Evolutionary conservation across 805 yeast species (phyloP).

Genomic region (Maudiozyma pseudohumilis): DNA sequence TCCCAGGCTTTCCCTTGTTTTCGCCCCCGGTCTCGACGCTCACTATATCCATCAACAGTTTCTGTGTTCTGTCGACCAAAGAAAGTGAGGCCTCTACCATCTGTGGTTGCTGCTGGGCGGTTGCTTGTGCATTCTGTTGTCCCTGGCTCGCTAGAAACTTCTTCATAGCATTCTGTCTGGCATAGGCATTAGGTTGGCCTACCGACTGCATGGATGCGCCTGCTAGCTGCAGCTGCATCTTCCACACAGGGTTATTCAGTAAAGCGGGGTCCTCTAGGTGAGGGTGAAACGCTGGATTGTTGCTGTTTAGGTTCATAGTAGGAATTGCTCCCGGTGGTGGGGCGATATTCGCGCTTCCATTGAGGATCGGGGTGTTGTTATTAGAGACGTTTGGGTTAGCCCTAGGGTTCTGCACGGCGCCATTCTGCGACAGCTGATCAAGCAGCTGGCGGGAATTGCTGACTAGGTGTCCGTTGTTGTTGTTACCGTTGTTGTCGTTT

Average conservation of each 20-base stretch:
- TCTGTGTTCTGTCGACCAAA: constrained; percentile 27
- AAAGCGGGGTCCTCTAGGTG: constrained; percentile 27
- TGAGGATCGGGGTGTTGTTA: neutral
- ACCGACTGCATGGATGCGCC: constrained; percentile 26
- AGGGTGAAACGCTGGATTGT: constrained; percentile 29
- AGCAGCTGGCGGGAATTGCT: constrained; percentile 23
- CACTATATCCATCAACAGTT: constrained; percentile 26
- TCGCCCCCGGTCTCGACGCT: constrained; percentile 7
- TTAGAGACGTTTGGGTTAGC: constrained; percentile 3
- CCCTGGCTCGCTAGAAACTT: constrained; percentile 22
- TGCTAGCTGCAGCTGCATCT: constrained; percentile 28
- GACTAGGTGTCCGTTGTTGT: constrained; percentile 26
- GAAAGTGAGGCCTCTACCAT: constrained; percentile 24
- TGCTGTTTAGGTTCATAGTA: constrained; percentile 14
- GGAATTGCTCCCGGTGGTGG: constrained; percentile 3
- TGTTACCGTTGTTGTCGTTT: constrained; percentile 3
- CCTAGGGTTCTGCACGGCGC: neutral
- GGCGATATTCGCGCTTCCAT: constrained; percentile 1
- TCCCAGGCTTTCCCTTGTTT: constrained; percentile 3
- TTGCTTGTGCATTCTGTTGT: constrained; percentile 10
- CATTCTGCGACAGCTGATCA: constrained; percentile 12
- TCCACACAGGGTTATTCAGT: constrained; percentile 29
- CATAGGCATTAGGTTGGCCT: constrained; percentile 30
- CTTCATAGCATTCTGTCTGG: constrained; percentile 31
- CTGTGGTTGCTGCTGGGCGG: constrained; percentile 15